Evolutionary conservation across 768 basidiomycete species (phyloP).

Genomic region (Coprinellus aureogranulatus): DNA sequence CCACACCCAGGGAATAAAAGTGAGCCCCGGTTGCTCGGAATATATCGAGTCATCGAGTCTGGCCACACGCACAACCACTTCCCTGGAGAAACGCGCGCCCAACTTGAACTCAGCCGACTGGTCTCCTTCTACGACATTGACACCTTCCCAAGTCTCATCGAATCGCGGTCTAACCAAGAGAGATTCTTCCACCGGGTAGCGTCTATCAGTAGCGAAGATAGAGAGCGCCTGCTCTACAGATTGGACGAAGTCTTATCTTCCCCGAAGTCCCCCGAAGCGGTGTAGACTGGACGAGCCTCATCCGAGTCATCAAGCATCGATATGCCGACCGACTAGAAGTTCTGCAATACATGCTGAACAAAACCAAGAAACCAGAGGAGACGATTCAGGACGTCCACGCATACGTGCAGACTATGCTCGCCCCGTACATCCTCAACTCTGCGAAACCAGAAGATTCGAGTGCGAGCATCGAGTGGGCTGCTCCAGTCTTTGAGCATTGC

Average conservation of each 20-base stretch:
- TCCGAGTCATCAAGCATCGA: constrained; percentile 38
- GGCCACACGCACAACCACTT: constrained; percentile 40
- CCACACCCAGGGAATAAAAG: background rate
- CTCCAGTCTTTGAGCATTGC: constrained; percentile 31
- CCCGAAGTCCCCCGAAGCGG: constrained; percentile 22
- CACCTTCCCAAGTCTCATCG: constrained; percentile 35
- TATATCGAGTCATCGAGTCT: constrained; percentile 26
- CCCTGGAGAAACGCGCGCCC: constrained; percentile 43
- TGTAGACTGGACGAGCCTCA: constrained; percentile 41
- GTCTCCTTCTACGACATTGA: constrained; percentile 43
- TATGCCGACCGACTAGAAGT: constrained; percentile 42
- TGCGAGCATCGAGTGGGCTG: constrained; percentile 28
- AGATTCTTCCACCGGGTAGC: constrained; percentile 34
- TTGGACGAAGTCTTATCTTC: constrained; percentile 25
- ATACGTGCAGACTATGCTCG: constrained; percentile 29
- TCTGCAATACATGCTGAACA: constrained; percentile 33
- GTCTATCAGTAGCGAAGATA: constrained; percentile 29
- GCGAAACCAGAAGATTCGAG: constrained; percentile 11
- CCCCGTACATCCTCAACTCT: constrained; percentile 13
- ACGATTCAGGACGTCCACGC: constrained; percentile 21
- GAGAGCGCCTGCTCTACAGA: constrained; percentile 16
- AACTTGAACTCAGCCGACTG: constrained; percentile 38
- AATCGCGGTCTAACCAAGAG: constrained; percentile 23
- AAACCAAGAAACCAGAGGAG: constrained; percentile 8
- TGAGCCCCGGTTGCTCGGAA: background rate